Percentiles rank a stretch among this genome's conserved stretches.
These are phyloP conservation scores for Fusarium udum DNA, from an alignment of 2,329 filamentous ascomycete species.

Conservation along the genomic window DNA sequence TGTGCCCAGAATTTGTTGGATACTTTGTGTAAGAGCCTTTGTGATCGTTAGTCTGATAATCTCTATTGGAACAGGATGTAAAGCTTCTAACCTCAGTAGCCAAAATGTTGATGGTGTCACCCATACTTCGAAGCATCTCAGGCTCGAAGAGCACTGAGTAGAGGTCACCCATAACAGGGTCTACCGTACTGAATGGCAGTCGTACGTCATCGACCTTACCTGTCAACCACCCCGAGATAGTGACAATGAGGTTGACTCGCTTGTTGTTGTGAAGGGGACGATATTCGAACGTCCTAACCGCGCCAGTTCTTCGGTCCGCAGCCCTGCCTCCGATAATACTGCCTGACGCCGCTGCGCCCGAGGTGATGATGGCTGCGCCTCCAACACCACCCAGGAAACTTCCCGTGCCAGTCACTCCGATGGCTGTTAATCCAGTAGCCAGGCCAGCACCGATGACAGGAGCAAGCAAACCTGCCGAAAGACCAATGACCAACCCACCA, in stretches of 20 bases:
- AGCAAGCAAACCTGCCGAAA: constrained; percentile 90
- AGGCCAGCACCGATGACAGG: constrained; percentile 94
- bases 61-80: neutral
- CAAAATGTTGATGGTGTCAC: constrained; percentile 97
- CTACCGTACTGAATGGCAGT: constrained; percentile 93
- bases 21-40: constrained; percentile 90
- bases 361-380: constrained; percentile 93
- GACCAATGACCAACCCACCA: constrained; percentile 91
- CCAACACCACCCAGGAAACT: constrained; percentile 91
- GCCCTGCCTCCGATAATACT: constrained; percentile 87
- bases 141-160: constrained; percentile 98
- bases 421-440: constrained; percentile 93
- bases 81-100: constrained; percentile 82
- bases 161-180: constrained; percentile 97
- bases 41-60: neutral
- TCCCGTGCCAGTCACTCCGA: constrained; percentile 88
- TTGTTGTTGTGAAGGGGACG: constrained; percentile 98
- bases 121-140: constrained; percentile 97
- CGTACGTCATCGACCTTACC: constrained; percentile 97
- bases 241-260: constrained; percentile 92
- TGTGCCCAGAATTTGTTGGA: constrained; percentile 92
- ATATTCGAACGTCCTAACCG: constrained; percentile 97
- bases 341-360: constrained; percentile 85
- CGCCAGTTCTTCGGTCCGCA: constrained; percentile 86
- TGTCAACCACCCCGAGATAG: constrained; percentile 97